These are phyloP conservation scores for Carex arenaria DNA, from an alignment of 202 grass and related monocot species.

Conservation along the genomic window DNA sequence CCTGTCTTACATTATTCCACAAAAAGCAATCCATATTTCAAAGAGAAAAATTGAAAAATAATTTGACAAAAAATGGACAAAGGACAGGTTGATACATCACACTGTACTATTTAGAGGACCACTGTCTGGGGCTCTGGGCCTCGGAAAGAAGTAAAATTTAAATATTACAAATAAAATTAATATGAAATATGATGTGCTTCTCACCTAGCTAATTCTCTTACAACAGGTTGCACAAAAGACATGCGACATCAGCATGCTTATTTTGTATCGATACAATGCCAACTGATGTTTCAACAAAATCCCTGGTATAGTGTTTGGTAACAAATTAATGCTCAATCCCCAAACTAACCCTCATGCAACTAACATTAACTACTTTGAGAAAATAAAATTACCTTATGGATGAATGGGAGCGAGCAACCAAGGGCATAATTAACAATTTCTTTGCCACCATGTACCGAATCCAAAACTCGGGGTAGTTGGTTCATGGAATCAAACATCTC, in stretches of 20 bases:
- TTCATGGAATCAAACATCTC: constrained; percentile 90
- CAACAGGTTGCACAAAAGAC: background rate
- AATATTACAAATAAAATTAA: too few relatives aligned
- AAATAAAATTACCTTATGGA: constrained; percentile 55
- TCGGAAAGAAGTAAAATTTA: too few relatives aligned
- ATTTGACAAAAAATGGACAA: too few relatives aligned
- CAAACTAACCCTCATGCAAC: background rate
- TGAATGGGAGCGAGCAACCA: constrained; percentile 52
- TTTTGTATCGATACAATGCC: constrained; percentile 8
- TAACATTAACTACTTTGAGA: background rate
- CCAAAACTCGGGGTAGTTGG: constrained; percentile 91
- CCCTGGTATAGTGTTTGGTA: background rate
- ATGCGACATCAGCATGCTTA: background rate
- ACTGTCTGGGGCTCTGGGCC: too few relatives aligned
- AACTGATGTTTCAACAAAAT: background rate
- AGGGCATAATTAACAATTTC: constrained; percentile 83
- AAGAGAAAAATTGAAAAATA: too few relatives aligned
- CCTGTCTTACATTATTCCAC: constrained; percentile 81
- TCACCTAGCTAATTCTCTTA: background rate
- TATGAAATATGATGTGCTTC: too few relatives aligned
- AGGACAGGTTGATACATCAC: too few relatives aligned
- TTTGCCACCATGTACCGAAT: constrained; percentile 74
- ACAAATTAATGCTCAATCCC: background rate
- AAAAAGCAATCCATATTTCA: too few relatives aligned
- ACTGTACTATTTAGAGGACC: too few relatives aligned